Base-by-base conservation (phyloP, 2,329 filamentous ascomycete genomes). In the Botrytis elliptica region DNA sequence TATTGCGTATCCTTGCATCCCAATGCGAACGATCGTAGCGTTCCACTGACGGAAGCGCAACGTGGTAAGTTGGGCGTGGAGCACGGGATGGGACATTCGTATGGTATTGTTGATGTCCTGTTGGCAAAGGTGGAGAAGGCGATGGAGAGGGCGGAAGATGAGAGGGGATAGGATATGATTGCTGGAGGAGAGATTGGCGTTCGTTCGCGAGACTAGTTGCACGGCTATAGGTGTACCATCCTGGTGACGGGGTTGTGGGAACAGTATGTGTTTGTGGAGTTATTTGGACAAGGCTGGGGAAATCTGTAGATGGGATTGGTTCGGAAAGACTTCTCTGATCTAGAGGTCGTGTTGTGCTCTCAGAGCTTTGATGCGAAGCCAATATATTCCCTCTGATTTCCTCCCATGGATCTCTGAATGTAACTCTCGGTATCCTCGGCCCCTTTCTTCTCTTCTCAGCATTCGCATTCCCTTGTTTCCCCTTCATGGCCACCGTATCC, bases 331-430 rank as follows among this genome's bases (percentile, higher is more conserved):
- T 55, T 68, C 66, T 57, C 20, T 42, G 65, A 57, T 66, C 44
- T 2, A 9, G 6, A 5, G 44, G 12, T n/a, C 14, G 44, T n/a
- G 9, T 20, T 1, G 25, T 33, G 16, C 5, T 9, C 20, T 57
- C 25, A 5, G 4, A 12, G 36, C 1, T 33, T 29, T n/a, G 36
- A 8, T 42, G 9, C 5, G 44, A 25, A 40, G 25, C n/a, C 36
- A 22, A 4, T 25, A 3, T 5, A 16, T 29, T 9, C 1, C 18
- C 36, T n/a, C 66, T 57, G 0, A 68, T 33, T 6, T 68, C 66
- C 36, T 68, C 36, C 66, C 66, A 57, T 20, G 66, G 49, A 57
- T 68, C 36, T n/a, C 14, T 42, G 20, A 68, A 68, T 9, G 66
- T 68, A 25, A 68, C 66, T 42, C 46, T 68, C n/a, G 14, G 44